A percentile compares a stretch with the other conserved stretches of the same genome.
These are phyloP conservation scores for Wickerhamomyces ciferrii DNA, from an alignment of 805 yeast genomes.

Conservation along the genomic window DNA sequence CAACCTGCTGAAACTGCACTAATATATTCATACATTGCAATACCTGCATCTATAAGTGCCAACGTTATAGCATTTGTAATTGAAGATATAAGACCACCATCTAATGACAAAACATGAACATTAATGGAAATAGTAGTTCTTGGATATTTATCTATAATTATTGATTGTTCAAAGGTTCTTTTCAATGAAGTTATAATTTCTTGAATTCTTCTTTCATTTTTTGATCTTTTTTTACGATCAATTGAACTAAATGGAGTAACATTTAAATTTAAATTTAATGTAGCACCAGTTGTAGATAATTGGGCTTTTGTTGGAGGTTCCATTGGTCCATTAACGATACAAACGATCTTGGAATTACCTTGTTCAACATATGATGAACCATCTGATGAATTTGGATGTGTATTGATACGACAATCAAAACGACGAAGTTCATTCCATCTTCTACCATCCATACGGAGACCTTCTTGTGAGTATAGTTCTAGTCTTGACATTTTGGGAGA, in stretches of 20 bases:
- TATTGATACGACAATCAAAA: slow-evolving; percentile 75
- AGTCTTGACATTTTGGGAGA: slow-evolving; percentile 52
- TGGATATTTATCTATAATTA: slow-evolving; percentile 72
- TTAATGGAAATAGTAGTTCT: slow-evolving; percentile 75
- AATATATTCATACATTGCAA: slow-evolving; percentile 88
- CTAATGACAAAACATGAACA: slow-evolving; percentile 78
- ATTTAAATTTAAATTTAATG: slow-evolving; percentile 57
- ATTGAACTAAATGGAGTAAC: slow-evolving; percentile 79
- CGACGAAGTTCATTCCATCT: slow-evolving; percentile 90
- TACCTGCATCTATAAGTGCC: slow-evolving; percentile 92
- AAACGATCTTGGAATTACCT: slow-evolving; percentile 85
- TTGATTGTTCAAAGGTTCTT: slow-evolving; percentile 68
- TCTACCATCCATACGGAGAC: slow-evolving; percentile 88
- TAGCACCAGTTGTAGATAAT: slow-evolving; percentile 44
- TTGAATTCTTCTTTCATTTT: slow-evolving; percentile 63
- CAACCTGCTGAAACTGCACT: slow-evolving; percentile 77
- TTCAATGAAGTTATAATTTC: slow-evolving; percentile 65
- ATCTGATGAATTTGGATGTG: slow-evolving; percentile 84
- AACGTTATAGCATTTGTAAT: slow-evolving; percentile 83
- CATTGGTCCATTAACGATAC: slow-evolving; percentile 84
- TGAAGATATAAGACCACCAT: slow-evolving; percentile 81
- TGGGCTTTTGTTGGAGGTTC: slow-evolving; percentile 65
- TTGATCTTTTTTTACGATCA: slow-evolving; percentile 65
- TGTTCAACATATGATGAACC: slow-evolving; percentile 91
- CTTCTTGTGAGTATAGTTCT: slow-evolving; percentile 94